A percentile compares a stretch with the other conserved stretches of the same genome.
Evolutionary conservation across 2,329 filamentous ascomycete genomes (phyloP).

Genomic region (Colletotrichum liaoningense): DNA sequence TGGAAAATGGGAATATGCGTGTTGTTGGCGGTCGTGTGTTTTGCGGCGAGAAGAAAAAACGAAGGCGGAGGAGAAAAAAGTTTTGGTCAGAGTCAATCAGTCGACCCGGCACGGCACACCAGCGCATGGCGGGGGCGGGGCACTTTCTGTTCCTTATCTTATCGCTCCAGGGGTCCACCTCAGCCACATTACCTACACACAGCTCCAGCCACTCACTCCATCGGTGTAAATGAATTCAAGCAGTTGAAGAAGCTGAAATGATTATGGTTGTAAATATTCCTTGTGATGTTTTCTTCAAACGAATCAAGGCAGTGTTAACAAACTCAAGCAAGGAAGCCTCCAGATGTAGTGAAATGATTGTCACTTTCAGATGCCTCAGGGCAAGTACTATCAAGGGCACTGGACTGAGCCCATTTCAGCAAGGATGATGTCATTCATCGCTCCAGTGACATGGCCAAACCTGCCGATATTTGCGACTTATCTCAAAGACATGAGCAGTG

Average conservation of each 20-base stretch:
- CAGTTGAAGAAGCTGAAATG: background rate
- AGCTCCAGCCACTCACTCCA: background rate
- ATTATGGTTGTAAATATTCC: too few relatives aligned
- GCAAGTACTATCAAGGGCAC: background rate
- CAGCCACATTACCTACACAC: background rate
- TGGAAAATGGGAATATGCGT: background rate
- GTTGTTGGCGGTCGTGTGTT: background rate
- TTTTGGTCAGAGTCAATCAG: background rate
- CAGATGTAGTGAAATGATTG: background rate
- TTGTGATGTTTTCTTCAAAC: too few relatives aligned
- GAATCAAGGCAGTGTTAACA: too few relatives aligned
- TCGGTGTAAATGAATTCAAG: background rate
- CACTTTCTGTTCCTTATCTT: conserved; percentile 10
- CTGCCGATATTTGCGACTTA: background rate
- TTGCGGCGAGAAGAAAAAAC: background rate
- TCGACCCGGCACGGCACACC: background rate
- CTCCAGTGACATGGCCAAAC: background rate
- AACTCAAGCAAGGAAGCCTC: too few relatives aligned
- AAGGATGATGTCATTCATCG: conserved; percentile 9
- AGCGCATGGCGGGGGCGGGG: conserved; percentile 5
- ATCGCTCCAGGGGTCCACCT: background rate
- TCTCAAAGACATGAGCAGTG: background rate
- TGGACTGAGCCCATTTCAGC: background rate
- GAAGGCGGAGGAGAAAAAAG: background rate
- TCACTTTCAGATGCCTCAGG: background rate